Evolutionary conservation across 2,329 filamentous ascomycete genomes (phyloP), one percentile per base, ranked within the genome.

Genomic region (Aureobasidium sp.): DNA sequence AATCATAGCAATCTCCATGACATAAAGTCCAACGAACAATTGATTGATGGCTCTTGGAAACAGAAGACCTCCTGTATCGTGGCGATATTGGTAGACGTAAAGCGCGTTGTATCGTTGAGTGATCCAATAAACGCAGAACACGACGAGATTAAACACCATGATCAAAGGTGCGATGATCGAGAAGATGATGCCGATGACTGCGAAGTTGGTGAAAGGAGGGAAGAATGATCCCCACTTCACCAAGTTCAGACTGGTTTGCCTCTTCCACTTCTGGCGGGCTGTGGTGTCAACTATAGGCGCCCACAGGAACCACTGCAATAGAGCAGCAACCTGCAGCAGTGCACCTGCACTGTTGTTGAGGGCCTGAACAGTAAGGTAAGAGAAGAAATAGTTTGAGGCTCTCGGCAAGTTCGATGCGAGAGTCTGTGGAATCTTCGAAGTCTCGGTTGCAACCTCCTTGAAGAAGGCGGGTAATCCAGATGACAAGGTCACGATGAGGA

Each of bases 41-140:
- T 97, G 93, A 71, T 97, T 97, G 76, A 97, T 89, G 0, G 94
- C 94, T 39, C 87, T 84, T 0, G 94, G 94, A 69, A 96, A 99
- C 57, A 97, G 78, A 1, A 97, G 82, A 47, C 94, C 94, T 44
- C 94, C 94, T 0, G 93, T 99, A 74, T 99, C 94, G 64, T 88
- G 86, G 67, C 87, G 85, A 73, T 96, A 95, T 59, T 92, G 89
- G 29, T 87, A 95, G 64, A 99, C 92, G 70, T 97, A 99, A 24
- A 99, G 83, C 78, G 96, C 95, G 67, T 93, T 93, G 76, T 97
- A 97, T n/a, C 93, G 86, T 73, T 97, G 92, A 0, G 94, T 93
- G 48, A 97, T 81, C 92, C 92, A 99, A 66, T 97, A 87, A 0
- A 99, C 79, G 51, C 84, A 83, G 73, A 97, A 97, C 0, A 93